Evolutionary conservation across 495 filamentous ascomycete genomes (phyloP), one percentile per base, ranked within the genome.

Genomic region (Parathielavia hyrcaniae): DNA sequence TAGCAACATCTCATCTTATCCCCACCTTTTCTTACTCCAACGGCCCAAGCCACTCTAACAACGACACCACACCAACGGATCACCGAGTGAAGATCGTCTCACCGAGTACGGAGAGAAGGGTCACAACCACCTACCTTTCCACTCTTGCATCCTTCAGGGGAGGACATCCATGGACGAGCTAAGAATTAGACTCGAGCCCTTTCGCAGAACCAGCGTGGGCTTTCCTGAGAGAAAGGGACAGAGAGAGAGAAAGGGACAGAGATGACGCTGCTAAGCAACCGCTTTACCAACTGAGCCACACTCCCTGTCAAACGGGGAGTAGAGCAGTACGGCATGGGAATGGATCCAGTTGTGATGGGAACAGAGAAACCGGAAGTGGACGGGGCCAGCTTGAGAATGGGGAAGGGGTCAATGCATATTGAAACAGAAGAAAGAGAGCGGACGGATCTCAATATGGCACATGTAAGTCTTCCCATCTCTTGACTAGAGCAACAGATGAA

Each of bases 201-300:
- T 61, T 56, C 58, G 58, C 58, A 60, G 43, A 52, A 32, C 38
- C 23, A n/a, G 39, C 8, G 19, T 12, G 5, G 12, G 10, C 4
- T 34, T 4, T 39, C 8, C 6, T 14, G 8, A n/a, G n/a, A n/a
- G n/a, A n/a, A n/a, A n/a, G n/a, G n/a, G n/a, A n/a, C n/a, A n/a
- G n/a, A n/a, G n/a, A n/a, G n/a, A n/a, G n/a, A n/a, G n/a, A n/a
- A n/a, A n/a, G n/a, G n/a, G n/a, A 41, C 35, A 35, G 12, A 40
- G 35, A 20, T 6, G 43, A 20, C 7, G 30, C 52, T 61, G 58
- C 58, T 50, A 61, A 61, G 58, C 58, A 52, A 60, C 54, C 57
- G 57, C 57, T 60, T 44, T 55, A 60, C 51, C 57, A 54, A 60
- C 57, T 54, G 51, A 56, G 58, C 53, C 58, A 61, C 58, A 61